These are phyloP conservation scores for Ogataea trehaloabstinens DNA, from an alignment of 805 yeast genomes.

Conservation along the genomic window DNA sequence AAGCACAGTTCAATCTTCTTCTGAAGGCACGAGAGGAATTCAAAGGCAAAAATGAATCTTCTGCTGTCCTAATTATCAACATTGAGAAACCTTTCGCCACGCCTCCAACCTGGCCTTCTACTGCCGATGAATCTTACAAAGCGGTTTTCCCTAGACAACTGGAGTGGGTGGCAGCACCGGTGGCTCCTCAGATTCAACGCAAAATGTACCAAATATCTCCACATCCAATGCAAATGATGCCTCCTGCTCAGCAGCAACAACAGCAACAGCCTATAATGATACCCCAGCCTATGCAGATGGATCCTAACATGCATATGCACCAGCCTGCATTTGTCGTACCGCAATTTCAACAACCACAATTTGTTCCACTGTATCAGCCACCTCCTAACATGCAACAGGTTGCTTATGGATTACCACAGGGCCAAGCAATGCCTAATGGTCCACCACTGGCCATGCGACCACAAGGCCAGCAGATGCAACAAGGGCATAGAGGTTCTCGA, in stretches of 20 bases:
- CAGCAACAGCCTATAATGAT: constrained; percentile 20
- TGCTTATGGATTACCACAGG: constrained; percentile 16
- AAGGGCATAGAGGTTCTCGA: constrained; percentile 15
- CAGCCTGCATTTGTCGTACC: constrained; percentile 20
- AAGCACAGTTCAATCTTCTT: constrained; percentile 51
- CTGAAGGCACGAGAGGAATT: constrained; percentile 41
- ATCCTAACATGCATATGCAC: constrained; percentile 14
- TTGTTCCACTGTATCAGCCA: constrained; percentile 18
- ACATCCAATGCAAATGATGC: constrained; percentile 22
- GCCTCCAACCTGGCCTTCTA: constrained; percentile 74
- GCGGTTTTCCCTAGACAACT: constrained; percentile 44
- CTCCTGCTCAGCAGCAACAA: constrained; percentile 19
- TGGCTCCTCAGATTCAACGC: constrained; percentile 19
- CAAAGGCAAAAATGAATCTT: constrained; percentile 19
- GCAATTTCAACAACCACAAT: constrained; percentile 20
- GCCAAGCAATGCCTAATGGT: constrained; percentile 8
- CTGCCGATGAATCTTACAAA: constrained; percentile 49
- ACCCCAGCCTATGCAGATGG: constrained; percentile 20
- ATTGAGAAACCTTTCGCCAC: constrained; percentile 68
- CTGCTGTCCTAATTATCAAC: constrained; percentile 31
- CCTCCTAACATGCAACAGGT: constrained; percentile 18
- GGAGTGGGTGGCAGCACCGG: constrained; percentile 27
- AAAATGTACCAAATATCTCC: constrained; percentile 20
- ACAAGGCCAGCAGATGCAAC: constrained; percentile 13
- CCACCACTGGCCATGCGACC: constrained; percentile 15